Conservation (phyloP, 768 basidiomycete species). For the Boletus tomentosulus region DNA sequence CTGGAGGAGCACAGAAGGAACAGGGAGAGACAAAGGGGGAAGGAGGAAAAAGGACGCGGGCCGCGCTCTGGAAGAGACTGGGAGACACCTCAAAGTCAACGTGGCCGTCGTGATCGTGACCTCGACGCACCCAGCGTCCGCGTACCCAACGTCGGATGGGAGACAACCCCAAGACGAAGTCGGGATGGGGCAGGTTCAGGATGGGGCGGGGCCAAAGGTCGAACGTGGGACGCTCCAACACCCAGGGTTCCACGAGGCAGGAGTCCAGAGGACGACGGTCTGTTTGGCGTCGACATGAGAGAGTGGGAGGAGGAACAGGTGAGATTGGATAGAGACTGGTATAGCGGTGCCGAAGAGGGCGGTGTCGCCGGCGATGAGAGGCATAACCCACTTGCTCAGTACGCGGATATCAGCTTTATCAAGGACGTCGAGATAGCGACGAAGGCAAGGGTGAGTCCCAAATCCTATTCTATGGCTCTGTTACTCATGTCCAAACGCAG, state of each 20-base stretch:
- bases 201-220: constrained; percentile 54
- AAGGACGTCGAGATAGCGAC: constrained; percentile 74
- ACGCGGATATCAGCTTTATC: constrained; percentile 72
- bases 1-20: constrained; percentile 75
- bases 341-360: constrained; percentile 86
- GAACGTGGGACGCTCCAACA: constrained; percentile 82
- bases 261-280: constrained; percentile 66
- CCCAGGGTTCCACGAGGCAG: constrained; percentile 63
- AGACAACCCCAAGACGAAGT: constrained; percentile 74
- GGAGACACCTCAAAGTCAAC: constrained; percentile 9
- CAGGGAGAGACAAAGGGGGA: constrained; percentile 41
- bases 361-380: constrained; percentile 87
- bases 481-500: constrained; percentile 28
- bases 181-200: constrained; percentile 52
- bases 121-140: constrained; percentile 79
- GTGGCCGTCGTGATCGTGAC: constrained; percentile 33
- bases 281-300: constrained; percentile 63
- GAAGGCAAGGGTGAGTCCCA: constrained; percentile 62
- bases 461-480: neutral
- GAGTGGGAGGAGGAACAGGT: constrained; percentile 98
- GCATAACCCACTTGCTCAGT: constrained; percentile 88
- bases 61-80: no score
- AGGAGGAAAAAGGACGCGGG: no score
- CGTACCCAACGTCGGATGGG: constrained; percentile 91
- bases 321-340: constrained; percentile 93